These are phyloP conservation scores for Penicillium macrosclerotiorum DNA, from an alignment of 495 filamentous ascomycete species.

Conservation along the genomic window DNA sequence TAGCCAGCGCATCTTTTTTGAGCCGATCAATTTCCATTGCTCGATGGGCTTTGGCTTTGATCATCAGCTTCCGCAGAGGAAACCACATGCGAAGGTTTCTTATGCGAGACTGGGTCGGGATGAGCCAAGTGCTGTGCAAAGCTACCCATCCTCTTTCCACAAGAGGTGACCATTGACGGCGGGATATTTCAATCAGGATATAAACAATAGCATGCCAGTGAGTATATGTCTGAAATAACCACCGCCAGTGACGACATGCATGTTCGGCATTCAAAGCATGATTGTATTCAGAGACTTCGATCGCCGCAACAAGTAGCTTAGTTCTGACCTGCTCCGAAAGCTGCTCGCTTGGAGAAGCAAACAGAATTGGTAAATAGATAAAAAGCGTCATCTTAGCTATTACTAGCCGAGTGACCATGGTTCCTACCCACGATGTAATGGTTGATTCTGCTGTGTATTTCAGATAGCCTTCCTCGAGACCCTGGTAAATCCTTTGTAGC, in stretches of 20 bases:
- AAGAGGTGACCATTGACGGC: conserved; percentile 46
- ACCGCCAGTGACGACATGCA: conserved; percentile 54
- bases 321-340: conserved; percentile 36
- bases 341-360: conserved; percentile 28
- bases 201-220: conserved; percentile 62
- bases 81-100: conserved; percentile 50
- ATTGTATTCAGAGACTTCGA: conserved; percentile 58
- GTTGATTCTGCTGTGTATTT: conserved; percentile 37
- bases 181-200: conserved; percentile 50
- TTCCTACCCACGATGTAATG: conserved; percentile 42
- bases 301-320: conserved; percentile 39
- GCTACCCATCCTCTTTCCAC: conserved; percentile 56
- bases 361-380: conserved; percentile 44
- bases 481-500: conserved; percentile 40
- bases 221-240: conserved; percentile 57
- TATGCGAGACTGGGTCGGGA: conserved; percentile 30
- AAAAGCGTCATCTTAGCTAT: conserved; percentile 48
- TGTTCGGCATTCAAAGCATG: conserved; percentile 48
- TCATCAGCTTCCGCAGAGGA: conserved; percentile 51
- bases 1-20: conserved; percentile 25
- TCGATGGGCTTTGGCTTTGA: conserved; percentile 46
- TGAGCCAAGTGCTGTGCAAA: conserved; percentile 49
- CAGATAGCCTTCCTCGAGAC: conserved; percentile 43
- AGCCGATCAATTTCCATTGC: conserved; percentile 40
- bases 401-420: conserved; percentile 36